Base-by-base conservation (phyloP, 179 eudicot species). In the Spergularia azorica region DNA sequence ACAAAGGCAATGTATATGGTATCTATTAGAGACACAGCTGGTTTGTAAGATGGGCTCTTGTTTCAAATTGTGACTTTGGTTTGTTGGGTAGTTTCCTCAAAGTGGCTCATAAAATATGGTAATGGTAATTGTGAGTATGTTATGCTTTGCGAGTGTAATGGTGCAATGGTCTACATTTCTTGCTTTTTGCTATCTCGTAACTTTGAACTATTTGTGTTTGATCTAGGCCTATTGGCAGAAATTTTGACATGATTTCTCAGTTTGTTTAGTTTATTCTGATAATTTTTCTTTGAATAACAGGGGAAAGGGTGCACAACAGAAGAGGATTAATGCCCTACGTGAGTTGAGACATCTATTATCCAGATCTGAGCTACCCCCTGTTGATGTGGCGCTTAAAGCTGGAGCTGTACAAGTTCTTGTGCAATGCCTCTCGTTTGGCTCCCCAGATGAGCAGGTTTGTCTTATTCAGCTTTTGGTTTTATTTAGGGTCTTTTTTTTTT, bases 391-490 rank as follows among this genome's bases (percentile, higher is more conserved):
- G 5, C 86, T 96, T 64, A 82, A 83, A 73, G 90, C 91, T 73
- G 99, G 97, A 80, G 98, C 89, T 56, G 85, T 96, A 70, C 87
- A 90, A 78, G 71, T 87, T 41, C 96, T 96, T 75, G 93, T 89
- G 82, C 97, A 89, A 83, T 89, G 99, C 77, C 94, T 96, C 54
- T 85, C 97, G 65, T 96, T 96, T 84, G 98, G 99, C 69, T 91
- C 97, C 62, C 88, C 90, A 58, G 98, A 96, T 86, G 98, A 96
- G 81, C 98, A 96, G 99, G 99, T 92, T 52, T 60, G 63, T 66
- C 11, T 64, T 73, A 18, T 73, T 50, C 70, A 41, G 32, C 32
- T 26, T 13, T 43, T 57, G 50, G 38, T 73, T 58, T 55, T 16
- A 46, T 71, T 15, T 52, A 20, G 57, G 51, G 1, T 21, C 73